Base-by-base conservation (phyloP, 192 early-diverging fungal genomes). In the Coemansia aciculifera region DNA sequence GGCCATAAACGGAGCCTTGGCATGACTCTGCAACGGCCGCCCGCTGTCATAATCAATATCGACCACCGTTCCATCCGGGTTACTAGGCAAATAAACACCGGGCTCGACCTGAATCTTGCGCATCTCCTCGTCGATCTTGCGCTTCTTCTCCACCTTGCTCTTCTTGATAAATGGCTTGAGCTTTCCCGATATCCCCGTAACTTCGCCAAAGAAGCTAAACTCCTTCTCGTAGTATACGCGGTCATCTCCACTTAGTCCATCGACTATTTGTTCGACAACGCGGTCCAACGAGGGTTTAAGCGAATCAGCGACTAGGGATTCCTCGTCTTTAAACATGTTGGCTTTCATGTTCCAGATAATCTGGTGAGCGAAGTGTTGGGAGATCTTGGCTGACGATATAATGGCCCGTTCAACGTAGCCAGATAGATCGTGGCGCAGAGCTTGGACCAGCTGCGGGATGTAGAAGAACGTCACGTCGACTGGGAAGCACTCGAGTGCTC, bases 261-360 rank as follows among this genome's bases (percentile, higher is more conserved):
- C 76, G 2, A 94, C 90, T 56, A 98, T 91, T 49, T 87, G 90
- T 2, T 86, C 74, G 68, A 97, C 95, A 32, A 99, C 92, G 21
- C 90, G 85, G 48, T 98, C 98, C 21, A 98, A 75, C 8, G 85
- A 81, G 10, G 96, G 94, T 64, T 98, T 98, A 24, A 98, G 75
- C 8, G 92, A 65, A 74, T 99, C 98, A 3, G 92, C 91, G 68
- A 64, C 38, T 51, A 68, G 67, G 1, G 72, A 72, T 0, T 79
- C 86, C 46, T 89, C 88, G 79, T 93, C 90, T 23, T 87, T 86
- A 85, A 76, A 96, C 89, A 94, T 95, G 83, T 99, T 99, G 54
- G 98, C 98, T 27, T 98, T 92, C 98, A 99, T 99, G 78, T 99
- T 99, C 98, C 98, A 99, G 57, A 99, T 97, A 59, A 99, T 98